Percentiles rank a stretch among this genome's conserved stretches.
phyloP scores from a whole-genome alignment of 2,329 filamentous ascomycete species.

The Beauveria bassiana region DNA sequence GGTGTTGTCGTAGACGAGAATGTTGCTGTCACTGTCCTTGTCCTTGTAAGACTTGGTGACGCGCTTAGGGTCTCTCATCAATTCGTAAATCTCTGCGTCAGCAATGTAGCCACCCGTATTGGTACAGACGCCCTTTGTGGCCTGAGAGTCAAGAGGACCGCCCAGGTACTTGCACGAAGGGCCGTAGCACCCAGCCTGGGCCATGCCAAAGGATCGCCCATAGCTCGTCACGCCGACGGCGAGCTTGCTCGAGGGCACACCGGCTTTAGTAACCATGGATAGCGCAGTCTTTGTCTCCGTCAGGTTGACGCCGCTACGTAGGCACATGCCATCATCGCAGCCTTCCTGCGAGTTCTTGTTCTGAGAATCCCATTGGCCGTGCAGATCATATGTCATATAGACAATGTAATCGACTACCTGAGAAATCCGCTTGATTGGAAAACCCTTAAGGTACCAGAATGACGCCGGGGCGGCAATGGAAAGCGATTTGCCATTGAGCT shows the following conservation, averaged over 20 bases:
- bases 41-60: constrained; percentile 11
- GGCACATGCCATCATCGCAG: constrained; percentile 23
- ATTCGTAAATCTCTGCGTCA: neutral
- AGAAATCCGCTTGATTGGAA: constrained; percentile 17
- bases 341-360: constrained; percentile 19
- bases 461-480: constrained; percentile 21
- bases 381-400: constrained; percentile 21
- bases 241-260: neutral
- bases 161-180: neutral
- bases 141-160: neutral
- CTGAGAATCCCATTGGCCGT: constrained; percentile 17
- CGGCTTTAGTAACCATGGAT: constrained; percentile 26
- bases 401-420: constrained; percentile 20
- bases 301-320: constrained; percentile 28
- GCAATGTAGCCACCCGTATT: neutral
- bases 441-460: constrained; percentile 21
- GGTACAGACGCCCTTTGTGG: neutral
- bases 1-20: constrained; percentile 16
- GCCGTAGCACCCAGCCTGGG: neutral
- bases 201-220: neutral
- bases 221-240: neutral
- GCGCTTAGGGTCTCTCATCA: neutral
- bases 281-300: constrained; percentile 25
- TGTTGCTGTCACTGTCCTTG: constrained; percentile 13
- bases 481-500: constrained; percentile 2